These are phyloP conservation scores for Tolypocladium sp. DNA, from an alignment of 2,329 filamentous ascomycete species.

Conservation along the genomic window DNA sequence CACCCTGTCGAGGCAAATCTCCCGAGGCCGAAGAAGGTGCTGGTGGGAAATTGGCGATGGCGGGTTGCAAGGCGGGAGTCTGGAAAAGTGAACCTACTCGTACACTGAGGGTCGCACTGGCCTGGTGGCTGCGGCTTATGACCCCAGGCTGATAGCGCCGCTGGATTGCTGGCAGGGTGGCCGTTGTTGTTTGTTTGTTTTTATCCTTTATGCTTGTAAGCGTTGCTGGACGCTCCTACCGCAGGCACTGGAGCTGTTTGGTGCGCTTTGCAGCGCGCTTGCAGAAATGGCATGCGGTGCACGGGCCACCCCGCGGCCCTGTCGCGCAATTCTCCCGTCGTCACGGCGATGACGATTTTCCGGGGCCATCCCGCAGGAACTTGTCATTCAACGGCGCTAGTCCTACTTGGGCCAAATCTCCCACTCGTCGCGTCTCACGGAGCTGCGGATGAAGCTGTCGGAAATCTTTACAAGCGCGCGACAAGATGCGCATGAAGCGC, in stretches of 20 bases:
- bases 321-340: constrained; percentile 15
- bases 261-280: background rate
- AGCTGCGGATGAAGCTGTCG: background rate
- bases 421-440: constrained; percentile 10
- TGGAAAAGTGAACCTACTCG: background rate
- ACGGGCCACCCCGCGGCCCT: constrained; percentile 10
- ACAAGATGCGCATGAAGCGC: background rate
- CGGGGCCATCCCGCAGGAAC: constrained; percentile 3
- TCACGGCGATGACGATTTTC: constrained; percentile 23
- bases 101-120: background rate
- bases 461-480: background rate
- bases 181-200: constrained; percentile 25
- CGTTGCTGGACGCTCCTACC: constrained; percentile 7
- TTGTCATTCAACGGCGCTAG: constrained; percentile 2
- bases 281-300: constrained; percentile 10
- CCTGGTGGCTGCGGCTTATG: constrained; percentile 3
- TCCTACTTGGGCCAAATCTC: background rate
- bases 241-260: background rate
- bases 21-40: constrained; percentile 3
- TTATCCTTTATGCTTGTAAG: constrained; percentile 10
- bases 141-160: background rate
- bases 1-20: constrained; percentile 4
- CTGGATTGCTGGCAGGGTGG: background rate
- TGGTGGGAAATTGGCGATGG: constrained; percentile 7
- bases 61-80: background rate